phyloP scores from a whole-genome alignment of 2,329 filamentous ascomycete species.

The Aspergillus sp. region DNA sequence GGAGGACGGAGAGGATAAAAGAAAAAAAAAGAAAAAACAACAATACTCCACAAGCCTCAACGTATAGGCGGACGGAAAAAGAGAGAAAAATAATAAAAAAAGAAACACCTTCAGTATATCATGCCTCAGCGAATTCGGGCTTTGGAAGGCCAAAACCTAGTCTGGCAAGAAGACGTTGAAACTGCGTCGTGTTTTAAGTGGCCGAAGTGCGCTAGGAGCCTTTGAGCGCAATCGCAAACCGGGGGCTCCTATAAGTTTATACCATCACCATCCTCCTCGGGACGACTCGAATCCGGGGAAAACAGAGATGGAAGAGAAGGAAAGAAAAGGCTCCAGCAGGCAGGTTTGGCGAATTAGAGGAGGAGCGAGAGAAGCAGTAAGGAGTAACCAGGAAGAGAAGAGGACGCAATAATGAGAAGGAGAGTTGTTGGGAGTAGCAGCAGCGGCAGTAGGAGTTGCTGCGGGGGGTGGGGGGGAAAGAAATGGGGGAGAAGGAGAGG shows the following conservation, averaged over 20 bases:
- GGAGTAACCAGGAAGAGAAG: too few species aligned
- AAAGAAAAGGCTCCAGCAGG: not conserved
- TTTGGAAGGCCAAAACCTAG: conserved; percentile 13
- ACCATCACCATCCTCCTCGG: conserved; percentile 31
- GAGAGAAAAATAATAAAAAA: conserved; percentile 4
- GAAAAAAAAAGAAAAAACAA: not conserved
- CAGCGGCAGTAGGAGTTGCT: not conserved
- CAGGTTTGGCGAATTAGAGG: too few species aligned
- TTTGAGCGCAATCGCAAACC: conserved; percentile 33
- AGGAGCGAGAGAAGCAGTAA: too few species aligned
- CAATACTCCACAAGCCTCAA: conserved; percentile 13
- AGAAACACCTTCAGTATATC: conserved; percentile 15
- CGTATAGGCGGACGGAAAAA: conserved; percentile 12
- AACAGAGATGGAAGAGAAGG: not conserved
- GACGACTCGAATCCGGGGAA: not conserved
- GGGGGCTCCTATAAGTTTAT: conserved; percentile 31
- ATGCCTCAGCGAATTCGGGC: conserved; percentile 19
- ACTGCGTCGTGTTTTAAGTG: conserved; percentile 15
- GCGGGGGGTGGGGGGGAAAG: conserved; percentile 3
- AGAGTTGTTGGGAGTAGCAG: too few species aligned
- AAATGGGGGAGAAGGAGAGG: conserved; percentile 6
- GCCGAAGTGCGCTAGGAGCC: conserved; percentile 31
- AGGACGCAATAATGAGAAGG: too few species aligned
- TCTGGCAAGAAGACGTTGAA: conserved; percentile 11
- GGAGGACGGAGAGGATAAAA: conserved; percentile 12